These are phyloP conservation scores for Lachnum nothofagi DNA, from an alignment of 2,329 filamentous ascomycete genomes.

Conservation along the genomic window DNA sequence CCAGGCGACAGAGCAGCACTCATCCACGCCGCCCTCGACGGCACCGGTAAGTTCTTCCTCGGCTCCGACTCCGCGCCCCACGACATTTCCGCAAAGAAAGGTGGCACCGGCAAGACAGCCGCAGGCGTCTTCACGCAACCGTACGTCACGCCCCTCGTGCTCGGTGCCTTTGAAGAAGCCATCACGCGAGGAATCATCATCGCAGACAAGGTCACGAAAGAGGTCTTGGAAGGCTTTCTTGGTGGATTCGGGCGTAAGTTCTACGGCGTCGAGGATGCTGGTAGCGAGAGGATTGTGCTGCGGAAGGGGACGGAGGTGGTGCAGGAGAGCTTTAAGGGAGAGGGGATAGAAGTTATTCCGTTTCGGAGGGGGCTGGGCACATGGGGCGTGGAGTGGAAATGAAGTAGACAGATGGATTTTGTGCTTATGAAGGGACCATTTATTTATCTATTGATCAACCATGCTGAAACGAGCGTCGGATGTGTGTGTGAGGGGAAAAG, in stretches of 20 bases:
- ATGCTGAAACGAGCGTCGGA: too few relatives aligned
- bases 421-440: neutral
- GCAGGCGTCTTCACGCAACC: slow-evolving; percentile 79
- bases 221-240: slow-evolving; percentile 51
- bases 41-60: slow-evolving; percentile 64
- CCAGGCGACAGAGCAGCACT: slow-evolving; percentile 41
- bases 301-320: slow-evolving; percentile 21
- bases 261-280: slow-evolving; percentile 36
- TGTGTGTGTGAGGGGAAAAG: too few relatives aligned
- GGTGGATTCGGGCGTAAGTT: slow-evolving; percentile 49
- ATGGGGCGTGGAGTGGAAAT: slow-evolving; percentile 44
- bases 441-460: neutral
- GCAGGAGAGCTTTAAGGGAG: slow-evolving; percentile 47
- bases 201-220: slow-evolving; percentile 49
- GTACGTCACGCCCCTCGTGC: slow-evolving; percentile 59
- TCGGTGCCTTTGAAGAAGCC: slow-evolving; percentile 59
- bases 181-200: slow-evolving; percentile 49
- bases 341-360: slow-evolving; percentile 44
- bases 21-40: slow-evolving; percentile 48
- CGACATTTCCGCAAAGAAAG: slow-evolving; percentile 55
- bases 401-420: too few relatives aligned
- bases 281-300: slow-evolving; percentile 25
- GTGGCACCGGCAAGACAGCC: slow-evolving; percentile 46
- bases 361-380: slow-evolving; percentile 21
- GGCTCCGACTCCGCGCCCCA: slow-evolving; percentile 60